Conservation (phyloP, 2,329 filamentous ascomycete species). For the Lachnellula subtilissima region DNA sequence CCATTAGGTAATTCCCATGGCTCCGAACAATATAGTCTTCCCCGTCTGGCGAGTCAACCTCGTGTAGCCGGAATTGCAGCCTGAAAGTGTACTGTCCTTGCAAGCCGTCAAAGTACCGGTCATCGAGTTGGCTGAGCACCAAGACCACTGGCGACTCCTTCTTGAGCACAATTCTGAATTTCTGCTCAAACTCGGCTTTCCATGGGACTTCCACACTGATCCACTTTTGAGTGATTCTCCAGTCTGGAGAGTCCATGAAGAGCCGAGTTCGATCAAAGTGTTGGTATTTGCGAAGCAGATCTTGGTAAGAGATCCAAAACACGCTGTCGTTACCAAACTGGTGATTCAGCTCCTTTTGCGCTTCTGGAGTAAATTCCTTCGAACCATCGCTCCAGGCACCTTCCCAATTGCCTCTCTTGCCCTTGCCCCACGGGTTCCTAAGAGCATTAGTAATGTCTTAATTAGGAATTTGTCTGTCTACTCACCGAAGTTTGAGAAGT, state of each 20-base stretch:
- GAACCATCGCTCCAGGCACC: constrained; percentile 55
- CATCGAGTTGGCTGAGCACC: constrained; percentile 57
- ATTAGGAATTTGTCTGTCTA: background rate
- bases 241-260: constrained; percentile 50
- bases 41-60: constrained; percentile 43
- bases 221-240: constrained; percentile 56
- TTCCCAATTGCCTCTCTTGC: constrained; percentile 54
- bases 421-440: constrained; percentile 55
- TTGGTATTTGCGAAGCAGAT: constrained; percentile 58
- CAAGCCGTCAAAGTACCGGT: constrained; percentile 57
- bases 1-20: constrained; percentile 55
- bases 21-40: constrained; percentile 58
- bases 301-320: constrained; percentile 60
- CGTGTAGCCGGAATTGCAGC: constrained; percentile 47
- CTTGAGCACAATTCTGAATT: constrained; percentile 53
- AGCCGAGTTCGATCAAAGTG: constrained; percentile 58
- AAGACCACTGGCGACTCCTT: constrained; percentile 54
- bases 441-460: background rate
- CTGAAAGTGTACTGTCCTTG: constrained; percentile 51
- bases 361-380: constrained; percentile 56
- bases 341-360: constrained; percentile 52
- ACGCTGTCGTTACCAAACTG: constrained; percentile 58
- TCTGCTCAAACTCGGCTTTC: constrained; percentile 57
- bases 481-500: constrained; percentile 48
- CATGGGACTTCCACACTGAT: constrained; percentile 58